phyloP scores from a whole-genome alignment of 768 basidiomycete species.

The Pilatotrama ljubarskyi region DNA sequence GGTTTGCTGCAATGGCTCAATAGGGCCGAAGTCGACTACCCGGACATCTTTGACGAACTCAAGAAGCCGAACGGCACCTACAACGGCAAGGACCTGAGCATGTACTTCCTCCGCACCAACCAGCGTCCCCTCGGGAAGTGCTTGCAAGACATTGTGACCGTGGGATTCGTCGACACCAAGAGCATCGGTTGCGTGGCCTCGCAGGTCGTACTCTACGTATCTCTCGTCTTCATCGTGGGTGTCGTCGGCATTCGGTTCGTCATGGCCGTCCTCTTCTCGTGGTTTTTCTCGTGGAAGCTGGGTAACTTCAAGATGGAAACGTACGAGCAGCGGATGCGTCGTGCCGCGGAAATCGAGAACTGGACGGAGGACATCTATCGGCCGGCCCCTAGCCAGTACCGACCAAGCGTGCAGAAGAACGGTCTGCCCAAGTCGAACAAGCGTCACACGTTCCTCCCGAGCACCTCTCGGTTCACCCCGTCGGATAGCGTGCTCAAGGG shows the following conservation, averaged over 20 bases:
- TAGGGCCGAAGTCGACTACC: constrained; percentile 77
- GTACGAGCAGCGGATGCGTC: constrained; percentile 87
- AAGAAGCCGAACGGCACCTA: constrained; percentile 68
- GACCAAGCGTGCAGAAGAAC: constrained; percentile 83
- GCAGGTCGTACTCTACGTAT: constrained; percentile 89
- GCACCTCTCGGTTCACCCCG: constrained; percentile 74
- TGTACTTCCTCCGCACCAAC: constrained; percentile 73
- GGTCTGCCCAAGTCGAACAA: constrained; percentile 58
- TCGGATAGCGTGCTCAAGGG: constrained; percentile 59
- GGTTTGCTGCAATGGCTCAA: constrained; percentile 84
- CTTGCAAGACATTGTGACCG: constrained; percentile 79
- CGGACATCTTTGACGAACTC: constrained; percentile 78
- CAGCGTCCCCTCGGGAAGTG: constrained; percentile 73
- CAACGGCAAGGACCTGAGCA: constrained; percentile 85
- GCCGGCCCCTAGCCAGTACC: constrained; percentile 85
- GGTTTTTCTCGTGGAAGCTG: constrained; percentile 97
- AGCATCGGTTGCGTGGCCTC: constrained; percentile 97
- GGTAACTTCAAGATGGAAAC: constrained; percentile 94
- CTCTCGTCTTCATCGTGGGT: constrained; percentile 95
- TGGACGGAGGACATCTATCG: constrained; percentile 97
- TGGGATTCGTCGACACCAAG: constrained; percentile 94
- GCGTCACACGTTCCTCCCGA: constrained; percentile 64
- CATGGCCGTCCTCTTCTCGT: constrained; percentile 96
- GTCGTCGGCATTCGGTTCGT: constrained; percentile 93
- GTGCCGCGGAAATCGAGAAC: constrained; percentile 88